Percentiles rank a stretch among this genome's conserved stretches.
Conservation (phyloP, 2,329 filamentous ascomycete genomes). For the Fusarium subglutinans region DNA sequence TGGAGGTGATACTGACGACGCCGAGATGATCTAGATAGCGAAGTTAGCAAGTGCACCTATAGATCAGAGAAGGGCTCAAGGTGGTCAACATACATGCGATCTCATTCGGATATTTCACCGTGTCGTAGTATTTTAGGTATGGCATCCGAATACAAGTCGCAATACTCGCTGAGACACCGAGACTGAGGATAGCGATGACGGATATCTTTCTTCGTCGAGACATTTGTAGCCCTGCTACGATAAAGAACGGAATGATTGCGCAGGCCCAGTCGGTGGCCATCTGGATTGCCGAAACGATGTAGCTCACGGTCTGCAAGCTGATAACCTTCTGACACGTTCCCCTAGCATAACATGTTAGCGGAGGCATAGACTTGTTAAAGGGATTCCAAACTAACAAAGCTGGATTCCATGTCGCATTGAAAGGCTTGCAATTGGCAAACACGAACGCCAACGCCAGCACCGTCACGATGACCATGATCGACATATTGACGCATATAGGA, state of each 20-base stretch:
- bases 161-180: not conserved
- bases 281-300: not conserved
- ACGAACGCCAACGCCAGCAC: not conserved
- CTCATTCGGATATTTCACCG: not conserved
- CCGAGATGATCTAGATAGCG: conserved; percentile 1
- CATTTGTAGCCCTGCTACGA: not conserved
- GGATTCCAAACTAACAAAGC: not conserved
- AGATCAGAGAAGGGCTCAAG: too few relatives aligned
- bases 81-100: not conserved
- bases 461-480: not conserved
- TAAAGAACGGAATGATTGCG: conserved; percentile 1
- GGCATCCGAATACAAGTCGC: conserved; percentile 15
- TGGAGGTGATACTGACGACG: conserved; percentile 11
- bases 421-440: conserved; percentile 13
- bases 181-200: conserved; percentile 3
- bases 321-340: not conserved
- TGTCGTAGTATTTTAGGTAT: conserved; percentile 10
- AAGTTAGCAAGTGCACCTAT: rapidly evolving
- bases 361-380: rapidly evolving
- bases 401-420: conserved; percentile 9
- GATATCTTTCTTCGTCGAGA: conserved; percentile 6
- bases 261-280: conserved; percentile 12
- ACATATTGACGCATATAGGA: conserved; percentile 14
- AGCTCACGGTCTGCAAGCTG: conserved; percentile 4
- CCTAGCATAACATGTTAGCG: too few relatives aligned